Base-by-base conservation (phyloP, 2,329 filamentous ascomycete species). In the Claviceps citrina region DNA sequence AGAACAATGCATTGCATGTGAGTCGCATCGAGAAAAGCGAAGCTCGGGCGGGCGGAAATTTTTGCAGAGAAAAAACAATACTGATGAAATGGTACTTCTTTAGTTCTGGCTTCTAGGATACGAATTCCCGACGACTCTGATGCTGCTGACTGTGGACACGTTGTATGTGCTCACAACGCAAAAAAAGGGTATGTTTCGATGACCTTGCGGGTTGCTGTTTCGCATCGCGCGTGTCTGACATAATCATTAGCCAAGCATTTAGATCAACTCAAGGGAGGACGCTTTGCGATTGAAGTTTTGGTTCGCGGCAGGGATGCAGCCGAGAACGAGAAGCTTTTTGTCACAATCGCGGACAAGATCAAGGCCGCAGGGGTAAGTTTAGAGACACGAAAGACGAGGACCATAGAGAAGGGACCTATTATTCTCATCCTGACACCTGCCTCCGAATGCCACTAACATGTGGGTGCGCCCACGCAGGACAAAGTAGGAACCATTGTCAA, bases 91-190 rank as follows among this genome's bases (percentile, higher is more conserved):
- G 22, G 28, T 31, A 49, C 12, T 7, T 44, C 32, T 15, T 12
- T 60, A 95, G 87, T 93, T 96, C 63, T 98, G 93, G 93, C 72
- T 98, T 41, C 75, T 98, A 46, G 91, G 91, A 53, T 98, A 98
- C 68, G 91, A 98, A 61, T 98, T 98, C 56, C 91, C 91, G 26
- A 87, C 89, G 30, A 98, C 91, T 0, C 69, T 98, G 47, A 85
- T 98, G 69, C 72, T 98, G 39, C 78, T 98, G 59, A 96, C 89
- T 1, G 67, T 79, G 45, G 91, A 96, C 45, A 77, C 78, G 35
- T 70, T 96, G 51, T 93, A 91, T 63, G 81, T 96, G 44, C 78
- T 98, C 48, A 98, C 91, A 6, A 98, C 91, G 5, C 81, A 84
- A 43, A 98, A 98, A 66, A 98, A 98, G 76, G 89, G 86, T 93